phyloP scores from a whole-genome alignment of 371 early-diverging fungal species.

The Circinella minor region DNA sequence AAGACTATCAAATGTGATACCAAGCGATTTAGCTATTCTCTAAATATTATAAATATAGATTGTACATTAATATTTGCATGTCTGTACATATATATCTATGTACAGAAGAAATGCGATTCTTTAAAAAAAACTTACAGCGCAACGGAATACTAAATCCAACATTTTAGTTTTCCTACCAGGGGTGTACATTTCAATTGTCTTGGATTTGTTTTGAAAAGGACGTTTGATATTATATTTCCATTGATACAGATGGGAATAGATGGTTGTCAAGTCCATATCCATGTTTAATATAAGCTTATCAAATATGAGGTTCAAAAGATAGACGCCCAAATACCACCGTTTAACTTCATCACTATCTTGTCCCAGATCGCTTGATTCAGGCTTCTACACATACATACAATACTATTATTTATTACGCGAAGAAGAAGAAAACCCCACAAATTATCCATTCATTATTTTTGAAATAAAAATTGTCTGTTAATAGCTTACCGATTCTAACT shows the following conservation, averaged over 20 bases:
- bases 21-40: slow-evolving; percentile 4
- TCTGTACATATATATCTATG: too few species aligned
- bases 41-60: not conserved
- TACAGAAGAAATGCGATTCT: too few species aligned
- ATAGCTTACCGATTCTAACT: not conserved
- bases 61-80: too few species aligned
- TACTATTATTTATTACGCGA: too few species aligned
- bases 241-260: slow-evolving; percentile 12
- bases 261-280: slow-evolving; percentile 15
- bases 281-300: slow-evolving; percentile 18
- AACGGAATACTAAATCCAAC: slow-evolving; percentile 4
- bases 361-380: slow-evolving; percentile 11
- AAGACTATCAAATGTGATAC: slow-evolving; percentile 17
- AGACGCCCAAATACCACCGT: slow-evolving; percentile 16
- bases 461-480: too few species aligned
- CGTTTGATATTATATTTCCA: slow-evolving; percentile 10
- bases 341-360: slow-evolving; percentile 4
- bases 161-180: not conserved
- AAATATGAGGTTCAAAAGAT: slow-evolving; percentile 8
- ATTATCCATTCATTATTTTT: too few species aligned
- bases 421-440: too few species aligned
- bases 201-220: not conserved
- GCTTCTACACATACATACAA: not conserved
- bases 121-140: slow-evolving; percentile 11
- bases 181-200: not conserved